Conservation (phyloP, 192 early-diverging fungal species). For the Backusella liffmaniae region DNA sequence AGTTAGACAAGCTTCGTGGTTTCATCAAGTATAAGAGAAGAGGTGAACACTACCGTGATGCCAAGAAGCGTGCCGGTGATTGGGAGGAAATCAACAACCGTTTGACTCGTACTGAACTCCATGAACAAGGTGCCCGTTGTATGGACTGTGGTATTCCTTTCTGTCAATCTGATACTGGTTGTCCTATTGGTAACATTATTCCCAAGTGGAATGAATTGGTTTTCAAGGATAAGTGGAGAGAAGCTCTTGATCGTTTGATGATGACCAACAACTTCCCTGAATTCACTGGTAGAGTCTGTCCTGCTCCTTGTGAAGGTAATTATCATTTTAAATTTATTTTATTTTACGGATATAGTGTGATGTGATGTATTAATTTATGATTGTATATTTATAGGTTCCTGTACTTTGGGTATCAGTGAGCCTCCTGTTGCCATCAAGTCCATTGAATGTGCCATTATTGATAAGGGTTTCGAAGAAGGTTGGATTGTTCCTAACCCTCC, state of each 20-base stretch:
- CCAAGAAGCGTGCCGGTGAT: conserved; percentile 78
- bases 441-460: conserved; percentile 98
- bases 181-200: conserved; percentile 98
- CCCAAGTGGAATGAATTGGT: conserved; percentile 99
- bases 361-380: not conserved
- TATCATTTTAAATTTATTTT: not conserved
- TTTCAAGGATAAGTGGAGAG: conserved; percentile 95
- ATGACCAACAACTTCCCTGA: conserved; percentile 99
- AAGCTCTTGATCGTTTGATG: conserved; percentile 88
- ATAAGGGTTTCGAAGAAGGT: conserved; percentile 93
- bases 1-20: conserved; percentile 92
- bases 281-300: conserved; percentile 98
- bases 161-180: conserved; percentile 97
- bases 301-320: conserved; percentile 62
- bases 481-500: conserved; percentile 95
- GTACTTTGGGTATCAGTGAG: conserved; percentile 94
- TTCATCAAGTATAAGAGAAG: conserved; percentile 94
- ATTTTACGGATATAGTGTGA: not conserved
- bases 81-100: conserved; percentile 96
- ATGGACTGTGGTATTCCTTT: conserved; percentile 99
- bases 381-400: conserved; percentile 32
- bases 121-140: conserved; percentile 94
- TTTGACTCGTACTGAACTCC: conserved; percentile 74
- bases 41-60: conserved; percentile 85
- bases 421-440: conserved; percentile 94